These are phyloP conservation scores for Tuber brumale DNA, from an alignment of 495 filamentous ascomycete species.

Conservation along the genomic window DNA sequence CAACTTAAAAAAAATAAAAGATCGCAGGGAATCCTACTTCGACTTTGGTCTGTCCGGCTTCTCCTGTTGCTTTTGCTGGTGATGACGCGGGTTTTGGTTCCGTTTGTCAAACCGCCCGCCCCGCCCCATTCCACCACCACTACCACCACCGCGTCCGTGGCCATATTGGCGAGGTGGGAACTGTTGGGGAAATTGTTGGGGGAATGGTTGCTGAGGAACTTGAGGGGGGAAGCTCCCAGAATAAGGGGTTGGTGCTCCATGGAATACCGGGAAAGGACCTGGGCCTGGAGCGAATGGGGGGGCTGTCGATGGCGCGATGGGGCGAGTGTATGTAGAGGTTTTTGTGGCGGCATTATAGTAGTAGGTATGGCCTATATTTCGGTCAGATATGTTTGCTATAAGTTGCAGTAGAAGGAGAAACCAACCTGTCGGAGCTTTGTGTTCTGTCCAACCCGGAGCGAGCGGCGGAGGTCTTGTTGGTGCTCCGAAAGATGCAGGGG, in stretches of 20 bases:
- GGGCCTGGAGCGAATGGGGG: conserved; percentile 39
- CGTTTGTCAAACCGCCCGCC: conserved; percentile 42
- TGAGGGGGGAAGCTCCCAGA: conserved; percentile 41
- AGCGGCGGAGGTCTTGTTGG: conserved; percentile 48
- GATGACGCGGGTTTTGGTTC: conserved; percentile 39
- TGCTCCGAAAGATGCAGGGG: conserved; percentile 13
- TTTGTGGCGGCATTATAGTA: conserved; percentile 85
- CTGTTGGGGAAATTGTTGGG: conserved; percentile 44
- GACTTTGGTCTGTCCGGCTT: conserved; percentile 68
- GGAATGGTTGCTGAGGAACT: conserved; percentile 45
- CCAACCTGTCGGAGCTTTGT: conserved; percentile 75
- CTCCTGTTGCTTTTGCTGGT: conserved; percentile 52
- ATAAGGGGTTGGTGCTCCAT: conserved; percentile 31
- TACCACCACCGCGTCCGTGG: conserved; percentile 35
- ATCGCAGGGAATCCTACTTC: conserved; percentile 18
- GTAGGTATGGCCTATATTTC: conserved; percentile 63
- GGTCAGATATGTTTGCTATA: conserved; percentile 10
- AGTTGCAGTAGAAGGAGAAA: conserved; percentile 22
- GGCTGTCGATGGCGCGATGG: conserved; percentile 45
- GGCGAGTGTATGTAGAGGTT: conserved; percentile 77
- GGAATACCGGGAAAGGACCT: conserved; percentile 31
- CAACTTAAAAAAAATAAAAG: background rate
- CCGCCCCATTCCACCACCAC: conserved; percentile 42
- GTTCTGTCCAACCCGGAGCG: conserved; percentile 80
- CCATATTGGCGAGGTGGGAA: conserved; percentile 30